Percentiles rank a stretch among this genome's conserved stretches.
These are phyloP conservation scores for Mollisiaceae sp. DNA, from an alignment of 2,329 filamentous ascomycete species.

Conservation along the genomic window DNA sequence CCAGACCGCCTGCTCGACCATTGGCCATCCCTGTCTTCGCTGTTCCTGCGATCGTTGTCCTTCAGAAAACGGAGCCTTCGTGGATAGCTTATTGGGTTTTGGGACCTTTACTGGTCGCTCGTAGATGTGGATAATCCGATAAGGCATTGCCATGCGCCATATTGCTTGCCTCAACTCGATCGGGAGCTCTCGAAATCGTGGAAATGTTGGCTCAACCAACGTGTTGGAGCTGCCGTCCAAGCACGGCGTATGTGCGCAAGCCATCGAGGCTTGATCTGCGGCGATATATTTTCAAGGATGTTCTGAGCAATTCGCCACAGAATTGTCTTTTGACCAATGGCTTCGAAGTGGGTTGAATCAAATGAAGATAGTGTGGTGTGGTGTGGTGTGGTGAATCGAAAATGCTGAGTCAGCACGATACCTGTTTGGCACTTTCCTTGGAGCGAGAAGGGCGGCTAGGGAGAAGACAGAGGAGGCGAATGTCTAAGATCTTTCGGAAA, in stretches of 20 bases:
- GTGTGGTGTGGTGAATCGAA: background rate
- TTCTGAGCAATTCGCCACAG: no score
- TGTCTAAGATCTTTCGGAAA: background rate
- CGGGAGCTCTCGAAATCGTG: background rate
- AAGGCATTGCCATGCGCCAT: background rate
- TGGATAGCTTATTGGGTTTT: background rate
- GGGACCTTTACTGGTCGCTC: background rate
- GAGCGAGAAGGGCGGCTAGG: constrained; percentile 30
- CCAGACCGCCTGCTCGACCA: background rate
- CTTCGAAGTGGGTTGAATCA: no score
- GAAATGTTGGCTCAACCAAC: background rate
- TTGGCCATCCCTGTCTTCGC: background rate
- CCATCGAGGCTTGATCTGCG: no score
- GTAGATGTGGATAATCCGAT: background rate
- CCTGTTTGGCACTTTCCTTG: constrained; percentile 39
- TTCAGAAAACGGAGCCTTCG: no score
- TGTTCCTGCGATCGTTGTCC: background rate
- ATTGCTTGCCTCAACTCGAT: background rate
- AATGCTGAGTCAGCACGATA: constrained; percentile 12
- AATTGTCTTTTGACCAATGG: no score
- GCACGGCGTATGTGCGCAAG: background rate
- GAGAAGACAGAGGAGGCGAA: constrained; percentile 7
- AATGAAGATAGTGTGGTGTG: background rate
- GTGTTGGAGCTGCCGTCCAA: background rate
- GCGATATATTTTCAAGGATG: background rate